Evolutionary conservation across 768 basidiomycete species (phyloP).

Genomic region (Lactifluus subvellereus): DNA sequence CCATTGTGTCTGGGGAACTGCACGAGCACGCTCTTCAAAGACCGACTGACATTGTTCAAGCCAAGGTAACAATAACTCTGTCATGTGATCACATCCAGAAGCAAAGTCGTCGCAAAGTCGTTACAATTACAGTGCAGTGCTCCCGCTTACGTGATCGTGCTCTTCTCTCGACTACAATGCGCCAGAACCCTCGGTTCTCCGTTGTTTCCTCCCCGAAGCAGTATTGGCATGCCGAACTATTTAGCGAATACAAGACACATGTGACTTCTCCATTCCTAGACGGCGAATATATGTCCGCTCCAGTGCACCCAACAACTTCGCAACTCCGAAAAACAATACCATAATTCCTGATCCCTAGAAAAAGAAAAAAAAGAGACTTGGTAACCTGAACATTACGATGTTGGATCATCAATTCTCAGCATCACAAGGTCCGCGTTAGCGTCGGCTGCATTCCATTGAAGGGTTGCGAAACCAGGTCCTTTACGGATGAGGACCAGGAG

Average conservation of each 20-base stretch:
- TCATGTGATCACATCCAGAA: neutral
- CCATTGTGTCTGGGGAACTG: neutral
- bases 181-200: neutral
- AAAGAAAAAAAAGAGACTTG: neutral
- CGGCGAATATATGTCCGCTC: neutral
- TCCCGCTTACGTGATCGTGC: neutral
- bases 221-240: no score
- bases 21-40: neutral
- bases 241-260: neutral
- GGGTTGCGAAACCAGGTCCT: neutral
- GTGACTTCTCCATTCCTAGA: neutral
- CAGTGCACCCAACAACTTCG: neutral
- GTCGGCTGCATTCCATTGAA: neutral
- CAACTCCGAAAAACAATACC: conserved; percentile 1
- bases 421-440: neutral
- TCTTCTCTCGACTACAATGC: neutral
- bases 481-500: neutral
- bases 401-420: neutral
- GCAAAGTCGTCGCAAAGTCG: neutral
- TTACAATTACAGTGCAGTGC: neutral
- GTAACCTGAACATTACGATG: neutral
- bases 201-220: neutral
- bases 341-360: neutral
- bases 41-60: conserved; percentile 8
- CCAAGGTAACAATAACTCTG: neutral